phyloP scores from a whole-genome alignment of 441 rosid species.

The Pelargonium myrrhifolium region DNA sequence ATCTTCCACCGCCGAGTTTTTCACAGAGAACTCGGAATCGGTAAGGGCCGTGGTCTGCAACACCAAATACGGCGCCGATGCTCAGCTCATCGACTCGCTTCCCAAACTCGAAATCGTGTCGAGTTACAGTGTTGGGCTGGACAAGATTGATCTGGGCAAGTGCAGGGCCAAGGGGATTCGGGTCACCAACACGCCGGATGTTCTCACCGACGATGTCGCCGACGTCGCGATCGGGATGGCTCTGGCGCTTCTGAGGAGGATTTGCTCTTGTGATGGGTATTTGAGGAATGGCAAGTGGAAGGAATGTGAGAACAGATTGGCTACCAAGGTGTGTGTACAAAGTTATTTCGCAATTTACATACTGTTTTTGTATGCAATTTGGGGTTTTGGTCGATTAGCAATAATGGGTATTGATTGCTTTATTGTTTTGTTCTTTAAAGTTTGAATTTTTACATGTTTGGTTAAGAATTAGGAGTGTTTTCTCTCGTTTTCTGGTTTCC shows the following conservation, averaged over 20 bases:
- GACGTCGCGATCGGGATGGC: slow-evolving; percentile 20
- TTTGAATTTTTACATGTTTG: not conserved
- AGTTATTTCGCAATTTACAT: not conserved
- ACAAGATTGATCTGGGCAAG: slow-evolving; percentile 22
- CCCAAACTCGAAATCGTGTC: slow-evolving; percentile 23
- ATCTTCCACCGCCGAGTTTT: slow-evolving; percentile 14
- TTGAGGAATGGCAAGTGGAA: slow-evolving; percentile 21
- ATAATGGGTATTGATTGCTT: not conserved
- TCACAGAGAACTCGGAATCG: slow-evolving; percentile 8
- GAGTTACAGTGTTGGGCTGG: slow-evolving; percentile 23
- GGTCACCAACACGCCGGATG: slow-evolving; percentile 25
- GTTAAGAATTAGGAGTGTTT: not conserved
- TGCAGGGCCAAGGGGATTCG: slow-evolving; percentile 19
- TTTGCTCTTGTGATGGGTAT: slow-evolving; percentile 15
- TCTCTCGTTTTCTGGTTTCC: not conserved
- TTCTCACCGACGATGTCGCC: slow-evolving; percentile 23
- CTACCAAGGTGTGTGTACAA: slow-evolving; percentile 12
- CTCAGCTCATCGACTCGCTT: slow-evolving; percentile 18
- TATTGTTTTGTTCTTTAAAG: not conserved
- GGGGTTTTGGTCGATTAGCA: not conserved
- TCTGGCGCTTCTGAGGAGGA: slow-evolving; percentile 18
- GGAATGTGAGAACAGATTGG: slow-evolving; percentile 10
- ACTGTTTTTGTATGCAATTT: not conserved
- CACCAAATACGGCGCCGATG: slow-evolving; percentile 22
- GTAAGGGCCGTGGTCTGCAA: slow-evolving; percentile 18